phyloP scores from a whole-genome alignment of 2,329 filamentous ascomycete species.

The Coccinonectria pachysandricola region DNA sequence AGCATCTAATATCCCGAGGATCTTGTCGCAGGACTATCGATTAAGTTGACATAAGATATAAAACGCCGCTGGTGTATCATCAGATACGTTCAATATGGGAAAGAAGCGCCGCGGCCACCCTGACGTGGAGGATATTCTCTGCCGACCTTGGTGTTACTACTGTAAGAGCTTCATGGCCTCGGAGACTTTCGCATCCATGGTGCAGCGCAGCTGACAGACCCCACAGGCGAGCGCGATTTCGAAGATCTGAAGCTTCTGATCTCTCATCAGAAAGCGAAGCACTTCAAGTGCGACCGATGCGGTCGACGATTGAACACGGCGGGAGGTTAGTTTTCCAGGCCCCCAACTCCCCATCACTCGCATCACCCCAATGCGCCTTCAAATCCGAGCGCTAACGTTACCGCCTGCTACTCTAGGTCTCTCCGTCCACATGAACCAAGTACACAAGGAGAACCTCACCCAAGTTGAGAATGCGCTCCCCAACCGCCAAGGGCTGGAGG shows the following conservation, averaged over 20 bases:
- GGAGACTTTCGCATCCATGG: too few species aligned
- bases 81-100: conserved; percentile 63
- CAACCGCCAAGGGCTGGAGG: conserved; percentile 73
- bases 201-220: too few species aligned
- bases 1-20: not conserved
- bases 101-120: conserved; percentile 87
- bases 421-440: conserved; percentile 94
- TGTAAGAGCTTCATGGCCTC: conserved; percentile 39
- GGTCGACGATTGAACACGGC: conserved; percentile 83
- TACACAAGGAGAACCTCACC: conserved; percentile 86
- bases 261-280: conserved; percentile 97
- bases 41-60: not conserved
- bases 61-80: not conserved
- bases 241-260: conserved; percentile 95
- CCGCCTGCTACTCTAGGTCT: too few species aligned
- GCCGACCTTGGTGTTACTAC: conserved; percentile 95
- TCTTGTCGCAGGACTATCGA: too few species aligned
- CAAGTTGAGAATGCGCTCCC: conserved; percentile 87
- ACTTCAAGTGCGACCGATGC: conserved; percentile 95
- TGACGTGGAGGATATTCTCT: conserved; percentile 78
- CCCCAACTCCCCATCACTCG: too few species aligned
- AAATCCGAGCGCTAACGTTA: too few species aligned
- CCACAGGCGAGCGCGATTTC: conserved; percentile 77
- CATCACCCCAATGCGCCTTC: too few species aligned
- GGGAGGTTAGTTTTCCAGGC: conserved; percentile 53